These are phyloP conservation scores for Acmispon strigosus DNA, from an alignment of 306 rosid genomes.

Conservation along the genomic window DNA sequence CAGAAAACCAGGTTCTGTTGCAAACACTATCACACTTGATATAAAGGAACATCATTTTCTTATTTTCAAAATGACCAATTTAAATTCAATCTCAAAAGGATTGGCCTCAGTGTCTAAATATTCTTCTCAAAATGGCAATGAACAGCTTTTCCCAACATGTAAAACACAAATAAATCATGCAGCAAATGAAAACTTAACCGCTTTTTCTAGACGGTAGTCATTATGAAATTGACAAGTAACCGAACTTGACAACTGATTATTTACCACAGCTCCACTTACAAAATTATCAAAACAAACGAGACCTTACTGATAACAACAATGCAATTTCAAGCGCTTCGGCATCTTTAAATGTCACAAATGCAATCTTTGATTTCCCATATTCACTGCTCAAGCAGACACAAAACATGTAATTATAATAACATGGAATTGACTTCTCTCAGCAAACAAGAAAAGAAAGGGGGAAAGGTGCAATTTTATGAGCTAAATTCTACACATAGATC, in stretches of 20 bases:
- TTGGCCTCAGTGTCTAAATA: neutral
- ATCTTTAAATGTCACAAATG: slow-evolving; percentile 88
- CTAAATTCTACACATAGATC: slow-evolving; percentile 2
- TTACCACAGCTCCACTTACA: slow-evolving; percentile 2
- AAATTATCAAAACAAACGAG: slow-evolving; percentile 16
- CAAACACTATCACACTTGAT: neutral
- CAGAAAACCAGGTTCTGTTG: too few species aligned
- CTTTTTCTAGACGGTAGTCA: neutral
- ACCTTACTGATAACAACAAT: slow-evolving; percentile 65
- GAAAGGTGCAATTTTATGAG: neutral
- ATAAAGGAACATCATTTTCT: neutral
- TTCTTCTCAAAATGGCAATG: neutral
- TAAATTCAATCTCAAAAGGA: neutral
- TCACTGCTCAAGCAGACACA: slow-evolving; percentile 52
- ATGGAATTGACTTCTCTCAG: neutral
- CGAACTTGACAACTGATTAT: neutral
- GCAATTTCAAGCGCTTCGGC: slow-evolving; percentile 95
- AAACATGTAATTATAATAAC: neutral
- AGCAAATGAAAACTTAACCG: too few species aligned
- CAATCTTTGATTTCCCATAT: slow-evolving; percentile 63
- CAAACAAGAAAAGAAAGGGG: neutral
- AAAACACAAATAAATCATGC: neutral
- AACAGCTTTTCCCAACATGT: neutral
- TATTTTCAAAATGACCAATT: slow-evolving; percentile 5
- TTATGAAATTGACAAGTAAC: neutral